Conservation (phyloP, 1,284 basidiomycete genomes). For the Malassezia globosa region DNA sequence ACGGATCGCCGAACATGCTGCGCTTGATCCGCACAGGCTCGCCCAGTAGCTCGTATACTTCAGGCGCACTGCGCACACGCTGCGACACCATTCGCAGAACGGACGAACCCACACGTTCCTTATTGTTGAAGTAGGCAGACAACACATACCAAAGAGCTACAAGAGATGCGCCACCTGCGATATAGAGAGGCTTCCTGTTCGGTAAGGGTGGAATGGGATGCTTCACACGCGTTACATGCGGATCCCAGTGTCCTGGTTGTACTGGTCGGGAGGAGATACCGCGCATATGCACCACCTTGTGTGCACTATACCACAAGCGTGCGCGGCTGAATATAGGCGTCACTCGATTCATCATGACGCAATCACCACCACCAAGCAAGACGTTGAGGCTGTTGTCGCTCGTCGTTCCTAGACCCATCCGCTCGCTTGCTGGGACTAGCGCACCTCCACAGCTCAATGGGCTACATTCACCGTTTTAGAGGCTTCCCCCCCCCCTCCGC, state of each 20-base stretch:
- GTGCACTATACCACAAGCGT: not conserved
- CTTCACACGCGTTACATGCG: slow-evolving; percentile 15
- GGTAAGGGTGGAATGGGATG: slow-evolving; percentile 3
- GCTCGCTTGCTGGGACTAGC: no score
- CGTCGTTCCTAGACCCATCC: no score
- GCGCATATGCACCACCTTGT: not conserved
- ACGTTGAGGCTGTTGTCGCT: no score
- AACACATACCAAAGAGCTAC: slow-evolving; percentile 24
- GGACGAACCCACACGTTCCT: slow-evolving; percentile 25
- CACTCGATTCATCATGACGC: slow-evolving; percentile 4
- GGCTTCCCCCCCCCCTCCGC: no score
- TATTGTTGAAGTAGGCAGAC: slow-evolving; percentile 33
- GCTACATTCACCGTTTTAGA: no score
- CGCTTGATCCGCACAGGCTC: slow-evolving; percentile 15
- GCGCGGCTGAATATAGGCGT: slow-evolving; percentile 1
- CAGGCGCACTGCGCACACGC: slow-evolving; percentile 20
- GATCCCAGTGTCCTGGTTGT: slow-evolving; percentile 12
- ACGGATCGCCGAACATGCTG: slow-evolving; percentile 15
- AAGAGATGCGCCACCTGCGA: slow-evolving; percentile 4
- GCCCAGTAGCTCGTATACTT: slow-evolving; percentile 20
- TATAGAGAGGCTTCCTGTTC: slow-evolving; percentile 11
- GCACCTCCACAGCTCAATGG: no score
- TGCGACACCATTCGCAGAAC: slow-evolving; percentile 29
- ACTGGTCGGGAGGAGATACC: slow-evolving; percentile 2
- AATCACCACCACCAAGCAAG: no score